These are phyloP conservation scores for Chaetomium cochliodes DNA, from an alignment of 495 filamentous ascomycete genomes.

Conservation along the genomic window DNA sequence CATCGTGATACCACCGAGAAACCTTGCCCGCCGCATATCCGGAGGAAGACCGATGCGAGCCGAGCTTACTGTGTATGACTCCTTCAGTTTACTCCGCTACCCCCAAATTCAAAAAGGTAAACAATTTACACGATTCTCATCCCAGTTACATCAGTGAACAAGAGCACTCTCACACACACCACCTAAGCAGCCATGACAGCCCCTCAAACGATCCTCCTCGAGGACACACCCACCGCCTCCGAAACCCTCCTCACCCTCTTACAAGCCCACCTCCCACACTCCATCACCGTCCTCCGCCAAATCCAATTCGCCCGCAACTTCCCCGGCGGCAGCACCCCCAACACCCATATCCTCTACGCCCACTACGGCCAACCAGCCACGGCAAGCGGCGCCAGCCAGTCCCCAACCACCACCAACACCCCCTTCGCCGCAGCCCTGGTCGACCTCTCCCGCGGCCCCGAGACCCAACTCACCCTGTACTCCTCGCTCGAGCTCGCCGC, in stretches of 20 bases:
- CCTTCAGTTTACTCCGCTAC: background rate
- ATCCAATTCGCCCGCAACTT: slow-evolving; percentile 53
- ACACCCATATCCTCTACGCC: slow-evolving; percentile 44
- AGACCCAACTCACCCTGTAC: slow-evolving; percentile 63
- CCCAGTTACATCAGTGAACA: too few species aligned
- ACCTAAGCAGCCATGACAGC: too few species aligned
- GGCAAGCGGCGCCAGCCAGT: too few species aligned
- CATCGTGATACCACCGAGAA: background rate
- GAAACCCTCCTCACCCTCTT: slow-evolving; percentile 48
- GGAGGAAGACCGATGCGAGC: background rate
- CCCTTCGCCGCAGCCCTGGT: slow-evolving; percentile 55
- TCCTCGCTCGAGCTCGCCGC: slow-evolving; percentile 49
- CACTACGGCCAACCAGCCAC: slow-evolving; percentile 22
- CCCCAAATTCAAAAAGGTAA: too few species aligned
- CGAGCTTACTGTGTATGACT: background rate
- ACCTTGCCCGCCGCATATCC: background rate
- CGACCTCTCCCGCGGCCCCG: slow-evolving; percentile 55
- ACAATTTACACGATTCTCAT: too few species aligned
- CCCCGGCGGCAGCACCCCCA: slow-evolving; percentile 26
- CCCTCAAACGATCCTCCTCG: background rate
- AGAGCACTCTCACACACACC: too few species aligned
- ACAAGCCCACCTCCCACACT: slow-evolving; percentile 51
- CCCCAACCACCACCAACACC: background rate
- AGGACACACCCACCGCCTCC: slow-evolving; percentile 31
- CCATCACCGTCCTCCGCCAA: slow-evolving; percentile 56